These are phyloP conservation scores for Pythium sp. DNA, from an alignment of 352 stramenopile species.

Conservation along the genomic window DNA sequence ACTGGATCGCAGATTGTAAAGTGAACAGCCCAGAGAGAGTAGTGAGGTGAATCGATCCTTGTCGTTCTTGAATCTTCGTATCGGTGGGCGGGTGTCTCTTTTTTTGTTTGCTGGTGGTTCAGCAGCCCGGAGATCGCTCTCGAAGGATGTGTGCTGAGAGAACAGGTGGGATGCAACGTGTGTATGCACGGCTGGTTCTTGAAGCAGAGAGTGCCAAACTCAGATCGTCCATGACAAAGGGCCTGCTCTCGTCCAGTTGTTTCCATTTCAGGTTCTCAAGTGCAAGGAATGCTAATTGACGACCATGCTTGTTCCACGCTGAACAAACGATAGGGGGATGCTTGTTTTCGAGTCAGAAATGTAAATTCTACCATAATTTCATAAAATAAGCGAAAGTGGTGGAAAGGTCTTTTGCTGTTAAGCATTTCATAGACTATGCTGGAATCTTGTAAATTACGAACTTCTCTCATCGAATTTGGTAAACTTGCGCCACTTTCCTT, in stretches of 20 bases:
- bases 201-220: not conserved
- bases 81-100: not conserved
- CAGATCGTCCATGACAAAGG: not conserved
- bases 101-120: constrained; percentile 1
- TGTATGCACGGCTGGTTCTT: not conserved
- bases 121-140: not conserved
- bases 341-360: too few species aligned
- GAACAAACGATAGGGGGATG: too few species aligned
- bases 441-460: too few species aligned
- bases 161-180: not conserved
- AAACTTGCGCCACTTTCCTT: too few species aligned
- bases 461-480: too few species aligned
- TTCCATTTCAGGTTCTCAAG: not conserved
- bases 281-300: not conserved
- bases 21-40: not conserved
- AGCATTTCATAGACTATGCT: too few species aligned
- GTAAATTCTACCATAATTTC: too few species aligned
- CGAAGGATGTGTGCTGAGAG: not conserved
- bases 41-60: not conserved
- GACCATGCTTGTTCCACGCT: too few species aligned
- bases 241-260: not conserved
- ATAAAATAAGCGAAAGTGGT: too few species aligned
- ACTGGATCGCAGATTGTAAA: not conserved
- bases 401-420: too few species aligned
- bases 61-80: not conserved